Evolutionary conservation across 2,329 filamentous ascomycete genomes (phyloP), one percentile per base, ranked within the genome.

Genomic region (Albifimbria verrucaria): DNA sequence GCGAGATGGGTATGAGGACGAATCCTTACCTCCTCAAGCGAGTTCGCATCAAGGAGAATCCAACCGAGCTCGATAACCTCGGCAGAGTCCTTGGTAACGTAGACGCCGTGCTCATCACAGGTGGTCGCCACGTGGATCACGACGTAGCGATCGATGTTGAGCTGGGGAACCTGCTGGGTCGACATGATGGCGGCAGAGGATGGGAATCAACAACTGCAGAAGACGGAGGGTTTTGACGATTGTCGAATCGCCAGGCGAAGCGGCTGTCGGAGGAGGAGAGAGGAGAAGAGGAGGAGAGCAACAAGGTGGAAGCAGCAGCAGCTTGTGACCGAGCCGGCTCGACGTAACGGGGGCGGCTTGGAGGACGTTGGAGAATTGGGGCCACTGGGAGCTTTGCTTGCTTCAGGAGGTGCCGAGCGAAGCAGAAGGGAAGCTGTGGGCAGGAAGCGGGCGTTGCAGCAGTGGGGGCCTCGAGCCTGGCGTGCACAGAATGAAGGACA

Each of bases 61-160:
- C 94, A 99, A 59, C 93, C 94, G 69, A 99, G 83, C 82, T 99
- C 94, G 73, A 99, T 99, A 62, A 99, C 94, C 78, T 99, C 94
- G 57, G 94, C 94, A 55, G 94, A 97, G 76, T 99, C 94, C 77
- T 97, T 97, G 55, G 94, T 99, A 55, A 99, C 94, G 74, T 99
- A 99, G 61, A 99, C 94, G 58, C 94, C 94, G 76, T 99, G 94
- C 74, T 99, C 94, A 73, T 99, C 94, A 76, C 94, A 99, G 63
- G 94, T 99, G 32, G 94, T 99, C 59, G 94, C 94, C 68, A 97
- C 93, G 75, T 99, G 94, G 72, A 97, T 96, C 68, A 99, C 90
- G 61, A 97, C 89, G 76, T 96, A 99, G 72, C 93, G 90, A 78
- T 99, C 94, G 75, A 96, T 84, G 76, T 88, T 88, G 63, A 86